Base-by-base conservation (phyloP, 2,329 filamentous ascomycete genomes). In the Fusarium hainanense region DNA sequence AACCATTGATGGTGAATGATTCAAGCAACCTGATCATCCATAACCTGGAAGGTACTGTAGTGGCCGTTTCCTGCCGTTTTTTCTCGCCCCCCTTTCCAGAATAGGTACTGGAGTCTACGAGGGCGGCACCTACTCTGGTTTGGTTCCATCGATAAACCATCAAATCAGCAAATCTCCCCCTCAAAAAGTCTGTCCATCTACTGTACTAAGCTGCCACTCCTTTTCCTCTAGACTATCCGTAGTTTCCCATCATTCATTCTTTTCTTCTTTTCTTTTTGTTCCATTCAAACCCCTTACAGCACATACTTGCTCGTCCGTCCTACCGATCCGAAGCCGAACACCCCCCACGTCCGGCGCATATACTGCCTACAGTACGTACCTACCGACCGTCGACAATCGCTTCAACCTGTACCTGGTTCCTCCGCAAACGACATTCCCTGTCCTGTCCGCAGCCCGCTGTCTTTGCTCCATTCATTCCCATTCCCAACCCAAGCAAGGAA, bases 101-200 rank as follows among this genome's bases (percentile, higher is more conserved):
- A 56, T 67, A 37, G 59, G 34, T n/a, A 37, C 34, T n/a, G 34
- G 54, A 41, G 32, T 51, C 37, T 41, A 42, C 34, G 66, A 65
- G 41, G 61, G 61, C 48, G 52, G 66, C 52, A 70, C 54, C 61
- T 64, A 41, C 63, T 43, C 52, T 44, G 46, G 54, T 56, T 55
- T 44, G 46, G 54, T 56, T 56, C 49, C 34, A 52, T 60, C 27
- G 42, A 55, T 61, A 69, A 49, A 57, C 61, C 44, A 51, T 55
- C 61, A 66, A 63, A 69, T 63, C 49, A 63, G 56, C 66, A 69
- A 69, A 69, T 69, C 55, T 69, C 66, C 66, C 61, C 61, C 56
- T 57, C 52, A 34, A 52, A 47, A 32, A 50, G 50, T 50, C 37
- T 41, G 54, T 60, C 47, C 46, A 47, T 50, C 43, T 37, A 37